Base-by-base conservation (phyloP, 208 protist species). In the Balamuthia mandrillaris region DNA sequence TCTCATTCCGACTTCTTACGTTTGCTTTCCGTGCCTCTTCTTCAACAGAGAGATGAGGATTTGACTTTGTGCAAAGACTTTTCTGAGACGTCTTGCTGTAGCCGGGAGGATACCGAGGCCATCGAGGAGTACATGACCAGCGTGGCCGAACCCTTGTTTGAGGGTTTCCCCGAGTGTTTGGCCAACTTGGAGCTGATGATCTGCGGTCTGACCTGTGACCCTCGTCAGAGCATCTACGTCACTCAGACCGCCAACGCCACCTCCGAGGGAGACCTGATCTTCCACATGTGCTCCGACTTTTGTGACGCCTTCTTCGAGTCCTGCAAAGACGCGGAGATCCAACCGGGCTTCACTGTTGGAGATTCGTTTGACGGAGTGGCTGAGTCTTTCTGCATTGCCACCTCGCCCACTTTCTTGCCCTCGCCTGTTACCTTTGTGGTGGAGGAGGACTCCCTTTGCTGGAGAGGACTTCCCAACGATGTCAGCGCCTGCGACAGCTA, bases 121-220 rank as follows among this genome's bases (percentile, higher is more conserved):
- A 70, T 84, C 10, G 54, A 54, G 35, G 24, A 68, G 24, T 84
- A 84, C 24, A 58, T 84, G 2, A 44, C 1, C 12, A 45, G 10
- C 1, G 74, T 65, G 7, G 51, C 63, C 1, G 6, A 0, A 12
- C 74, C 78, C 2, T 52, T 70, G 39, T 84, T 70, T 39, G 24
- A 31, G 0, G 39, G 18, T 18, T 54, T 39, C 29, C 37, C 78
- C 3, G 12, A 49, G 35, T 84, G 78, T 29, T 31, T 84, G 6
- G 58, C 51, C 14, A 31, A 37, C 24, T 37, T 51, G 42, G 42
- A 84, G 58, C 39, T 51, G 18, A 21, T 84, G 41, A 31, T 84
- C 0, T 84, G 78, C 14, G 78, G 78, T 4, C 56, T 84, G n/a
- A 56, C 60, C 2, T 84, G 78, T 24, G 78, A 84, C 16, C 78